Percentiles rank a stretch among this genome's conserved stretches.
phyloP scores from a whole-genome alignment of 768 basidiomycete genomes.

The Termitomyces sp. region DNA sequence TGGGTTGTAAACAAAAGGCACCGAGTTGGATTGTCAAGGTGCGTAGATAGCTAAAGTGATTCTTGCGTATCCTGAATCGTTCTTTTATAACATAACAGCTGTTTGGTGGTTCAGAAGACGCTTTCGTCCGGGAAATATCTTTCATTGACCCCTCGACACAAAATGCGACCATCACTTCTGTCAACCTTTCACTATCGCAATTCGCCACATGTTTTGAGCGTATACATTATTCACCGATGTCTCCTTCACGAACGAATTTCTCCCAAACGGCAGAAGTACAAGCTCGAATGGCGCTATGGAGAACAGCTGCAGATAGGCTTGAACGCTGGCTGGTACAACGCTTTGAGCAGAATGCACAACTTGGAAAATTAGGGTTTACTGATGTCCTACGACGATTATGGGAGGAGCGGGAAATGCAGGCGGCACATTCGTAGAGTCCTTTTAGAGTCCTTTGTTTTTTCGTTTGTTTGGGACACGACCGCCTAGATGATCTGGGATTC shows the following conservation, averaged over 20 bases:
- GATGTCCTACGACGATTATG: slow-evolving; percentile 79
- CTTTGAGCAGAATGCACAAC: slow-evolving; percentile 88
- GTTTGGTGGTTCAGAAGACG: slow-evolving; percentile 90
- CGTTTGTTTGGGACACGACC: slow-evolving; percentile 4
- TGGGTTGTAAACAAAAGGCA: slow-evolving; percentile 90
- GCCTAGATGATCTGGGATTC: slow-evolving; percentile 11
- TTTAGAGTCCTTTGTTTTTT: neutral
- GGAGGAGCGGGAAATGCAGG: slow-evolving; percentile 58
- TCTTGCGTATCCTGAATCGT: neutral
- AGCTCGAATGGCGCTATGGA: slow-evolving; percentile 76
- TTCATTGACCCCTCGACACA: slow-evolving; percentile 85
- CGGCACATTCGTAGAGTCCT: slow-evolving; percentile 13
- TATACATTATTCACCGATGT: slow-evolving; percentile 80
- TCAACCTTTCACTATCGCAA: slow-evolving; percentile 93
- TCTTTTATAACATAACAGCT: slow-evolving; percentile 42
- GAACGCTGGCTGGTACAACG: slow-evolving; percentile 86
- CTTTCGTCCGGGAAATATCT: slow-evolving; percentile 92
- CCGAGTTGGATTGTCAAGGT: slow-evolving; percentile 94
- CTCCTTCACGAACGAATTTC: slow-evolving; percentile 64
- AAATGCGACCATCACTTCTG: slow-evolving; percentile 81
- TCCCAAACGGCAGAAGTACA: slow-evolving; percentile 91
- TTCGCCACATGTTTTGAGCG: slow-evolving; percentile 90
- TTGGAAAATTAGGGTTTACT: slow-evolving; percentile 87
- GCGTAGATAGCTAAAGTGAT: slow-evolving; percentile 19
- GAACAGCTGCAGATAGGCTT: slow-evolving; percentile 75